Conservation (phyloP, 1,139 yeast genomes). For the Protomyces inundatus region DNA sequence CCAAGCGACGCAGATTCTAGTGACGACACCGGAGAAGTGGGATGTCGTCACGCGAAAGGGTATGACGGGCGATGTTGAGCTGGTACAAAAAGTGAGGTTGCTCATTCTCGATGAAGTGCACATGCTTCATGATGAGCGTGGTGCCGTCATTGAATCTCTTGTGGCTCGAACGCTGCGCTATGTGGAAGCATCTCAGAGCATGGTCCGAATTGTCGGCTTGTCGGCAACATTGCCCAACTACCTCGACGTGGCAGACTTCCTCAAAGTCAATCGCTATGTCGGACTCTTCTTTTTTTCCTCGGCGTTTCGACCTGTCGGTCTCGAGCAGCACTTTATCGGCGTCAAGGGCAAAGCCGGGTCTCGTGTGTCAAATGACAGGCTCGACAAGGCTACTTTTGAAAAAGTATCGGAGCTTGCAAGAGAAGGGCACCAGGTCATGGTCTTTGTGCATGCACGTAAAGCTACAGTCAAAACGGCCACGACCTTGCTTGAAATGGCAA, state of each 20-base stretch:
- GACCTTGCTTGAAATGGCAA: conserved; percentile 65
- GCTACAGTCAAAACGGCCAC: conserved; percentile 84
- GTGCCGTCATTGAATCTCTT: conserved; percentile 91
- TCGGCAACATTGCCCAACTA: conserved; percentile 95
- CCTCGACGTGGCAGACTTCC: conserved; percentile 89
- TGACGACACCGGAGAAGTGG: conserved; percentile 98
- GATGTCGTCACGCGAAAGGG: conserved; percentile 90
- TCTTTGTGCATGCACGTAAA: conserved; percentile 90
- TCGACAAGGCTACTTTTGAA: conserved; percentile 72
- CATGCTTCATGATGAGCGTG: conserved; percentile 93
- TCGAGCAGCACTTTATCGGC: conserved; percentile 82
- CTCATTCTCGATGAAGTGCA: conserved; percentile 95
- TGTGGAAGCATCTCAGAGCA: conserved; percentile 86
- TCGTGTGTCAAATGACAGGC: conserved; percentile 65
- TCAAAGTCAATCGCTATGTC: conserved; percentile 80
- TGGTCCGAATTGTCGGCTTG: conserved; percentile 93
- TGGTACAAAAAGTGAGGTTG: conserved; percentile 77
- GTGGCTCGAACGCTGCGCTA: conserved; percentile 94
- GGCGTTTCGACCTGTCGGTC: conserved; percentile 88
- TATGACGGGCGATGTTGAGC: conserved; percentile 73
- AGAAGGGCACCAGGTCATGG: conserved; percentile 87
- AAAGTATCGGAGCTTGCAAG: conserved; percentile 63
- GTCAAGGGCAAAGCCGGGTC: conserved; percentile 79
- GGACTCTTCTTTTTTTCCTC: conserved; percentile 95
- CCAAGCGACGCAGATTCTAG: conserved; percentile 78